Evolutionary conservation across 106 monocot genomes (phyloP), one percentile per base, ranked within the genome.

Genomic region (Vanilla planifolia): DNA sequence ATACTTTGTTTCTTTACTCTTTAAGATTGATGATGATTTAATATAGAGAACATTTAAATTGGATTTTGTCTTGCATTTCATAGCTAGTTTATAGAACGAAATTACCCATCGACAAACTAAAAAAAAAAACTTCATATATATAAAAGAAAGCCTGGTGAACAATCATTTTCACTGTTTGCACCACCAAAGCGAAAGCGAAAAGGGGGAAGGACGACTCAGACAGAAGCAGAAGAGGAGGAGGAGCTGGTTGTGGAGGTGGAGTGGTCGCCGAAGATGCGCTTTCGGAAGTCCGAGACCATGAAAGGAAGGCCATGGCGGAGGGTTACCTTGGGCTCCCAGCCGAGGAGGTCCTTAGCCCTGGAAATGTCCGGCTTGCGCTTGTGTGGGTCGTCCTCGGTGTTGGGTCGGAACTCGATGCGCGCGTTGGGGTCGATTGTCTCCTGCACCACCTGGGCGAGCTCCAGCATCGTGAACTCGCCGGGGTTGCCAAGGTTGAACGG

Each of bases 401-500:
- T 92, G 7, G 65, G 43, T 27, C 70, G 68, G 84, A 92, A 92
- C 64, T 75, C 77, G 27, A 92, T 92, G 22, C 62, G 63, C 0
- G 92, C 92, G 60, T 81, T 85, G 5, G 92, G 84, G 51, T 92
- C 92, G 23, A 92, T 92, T 1, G 84, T 84, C 51, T 92, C 92
- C 61, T 88, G 83, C 23, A 92, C 92, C 59, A 92, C 92, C 62
- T 92, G 62, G 24, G 92, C 92, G 8, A 92, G 81, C 71, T 92
- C 92, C 5, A 92, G 79, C 92, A 92, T 92, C 26, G 88, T 92
- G 88, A 92, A 92, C 59, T 92, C 92, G 8, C 92, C 92, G 0
- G 92, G 92, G 62, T 92, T 92, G 3, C 92, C 92, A 15, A 92
- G 65, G 72, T 92, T 92, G 88, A 92, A 92, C 13, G 92, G 92